A percentile compares a stretch with the other conserved stretches of the same genome.
Conservation (phyloP, 108 stramenopile species). For the Nitzschia putrida region DNA sequence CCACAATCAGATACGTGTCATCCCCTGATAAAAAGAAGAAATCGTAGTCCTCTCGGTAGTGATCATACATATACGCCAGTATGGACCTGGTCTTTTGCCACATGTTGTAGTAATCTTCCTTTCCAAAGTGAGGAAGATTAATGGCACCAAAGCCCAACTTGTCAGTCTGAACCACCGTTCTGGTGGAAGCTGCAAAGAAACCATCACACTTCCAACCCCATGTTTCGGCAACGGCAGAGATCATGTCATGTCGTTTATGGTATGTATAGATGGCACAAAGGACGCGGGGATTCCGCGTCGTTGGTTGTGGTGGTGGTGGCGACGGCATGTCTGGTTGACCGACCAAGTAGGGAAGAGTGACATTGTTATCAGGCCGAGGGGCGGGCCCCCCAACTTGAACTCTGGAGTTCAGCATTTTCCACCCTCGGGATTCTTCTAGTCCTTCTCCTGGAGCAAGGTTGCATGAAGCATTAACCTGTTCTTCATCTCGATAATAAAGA, state of each 20-base stretch:
- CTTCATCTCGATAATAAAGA: neutral
- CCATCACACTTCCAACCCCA: conserved; percentile 67
- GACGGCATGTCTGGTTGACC: too few species aligned
- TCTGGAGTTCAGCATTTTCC: too few species aligned
- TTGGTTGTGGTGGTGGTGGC: too few species aligned
- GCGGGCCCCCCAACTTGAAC: conserved; percentile 12
- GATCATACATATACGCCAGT: conserved; percentile 65
- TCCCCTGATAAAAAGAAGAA: conserved; percentile 79
- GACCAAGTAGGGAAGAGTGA: neutral
- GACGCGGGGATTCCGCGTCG: neutral
- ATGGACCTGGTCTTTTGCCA: conserved; percentile 89
- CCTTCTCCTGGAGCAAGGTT: conserved; percentile 19
- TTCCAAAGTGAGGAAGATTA: conserved; percentile 64
- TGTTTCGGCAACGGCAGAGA: conserved; percentile 23
- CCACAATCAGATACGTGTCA: conserved; percentile 56
- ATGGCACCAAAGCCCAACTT: conserved; percentile 52
- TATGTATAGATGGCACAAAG: conserved; percentile 5
- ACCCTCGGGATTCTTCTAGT: too few species aligned
- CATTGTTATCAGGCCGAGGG: neutral
- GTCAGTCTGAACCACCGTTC: conserved; percentile 14
- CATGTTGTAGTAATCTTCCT: conserved; percentile 79
- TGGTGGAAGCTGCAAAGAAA: conserved; percentile 70
- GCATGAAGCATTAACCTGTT: conserved; percentile 9
- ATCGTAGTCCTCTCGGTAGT: conserved; percentile 78
- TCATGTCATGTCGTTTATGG: neutral